phyloP scores from a whole-genome alignment of 306 rosid species.

The Cicer judaicum region DNA sequence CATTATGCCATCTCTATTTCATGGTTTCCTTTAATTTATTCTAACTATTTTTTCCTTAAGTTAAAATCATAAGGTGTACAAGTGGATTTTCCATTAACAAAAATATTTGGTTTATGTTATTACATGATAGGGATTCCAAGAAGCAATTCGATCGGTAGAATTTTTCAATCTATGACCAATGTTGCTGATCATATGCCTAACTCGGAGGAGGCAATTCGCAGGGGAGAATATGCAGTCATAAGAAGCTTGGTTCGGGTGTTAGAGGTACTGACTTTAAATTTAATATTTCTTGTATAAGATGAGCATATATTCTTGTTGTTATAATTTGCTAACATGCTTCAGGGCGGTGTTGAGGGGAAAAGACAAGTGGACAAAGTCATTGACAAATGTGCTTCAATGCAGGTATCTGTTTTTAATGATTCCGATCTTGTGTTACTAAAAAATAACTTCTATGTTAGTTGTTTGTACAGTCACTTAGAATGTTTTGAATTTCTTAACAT shows the following conservation, averaged over 20 bases:
- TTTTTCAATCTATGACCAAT: constrained; percentile 62
- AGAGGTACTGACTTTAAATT: constrained; percentile 64
- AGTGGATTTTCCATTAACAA: constrained; percentile 22
- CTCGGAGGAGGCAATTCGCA: constrained; percentile 87
- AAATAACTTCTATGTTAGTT: constrained; percentile 35
- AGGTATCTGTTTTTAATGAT: constrained; percentile 55
- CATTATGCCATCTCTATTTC: constrained; percentile 19
- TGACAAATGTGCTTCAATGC: constrained; percentile 93
- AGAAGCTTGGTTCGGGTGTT: constrained; percentile 89
- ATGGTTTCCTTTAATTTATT: constrained; percentile 11
- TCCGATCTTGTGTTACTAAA: background rate
- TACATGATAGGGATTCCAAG: constrained; percentile 73
- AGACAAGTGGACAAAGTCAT: constrained; percentile 94
- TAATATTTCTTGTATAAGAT: constrained; percentile 30
- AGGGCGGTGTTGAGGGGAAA: constrained; percentile 97
- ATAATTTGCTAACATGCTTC: constrained; percentile 44
- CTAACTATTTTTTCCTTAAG: constrained; percentile 17
- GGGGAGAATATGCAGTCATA: constrained; percentile 90
- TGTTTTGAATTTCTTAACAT: constrained; percentile 30
- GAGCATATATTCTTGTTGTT: constrained; percentile 16
- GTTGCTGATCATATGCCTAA: constrained; percentile 63
- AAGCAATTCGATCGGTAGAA: constrained; percentile 75
- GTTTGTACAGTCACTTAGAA: constrained; percentile 23
- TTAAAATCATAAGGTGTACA: background rate
- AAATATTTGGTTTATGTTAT: constrained; percentile 39